A percentile compares a stretch with the other conserved stretches of the same genome.
phyloP scores from a whole-genome alignment of 352 stramenopile species.

The Phytophthora pisi region DNA sequence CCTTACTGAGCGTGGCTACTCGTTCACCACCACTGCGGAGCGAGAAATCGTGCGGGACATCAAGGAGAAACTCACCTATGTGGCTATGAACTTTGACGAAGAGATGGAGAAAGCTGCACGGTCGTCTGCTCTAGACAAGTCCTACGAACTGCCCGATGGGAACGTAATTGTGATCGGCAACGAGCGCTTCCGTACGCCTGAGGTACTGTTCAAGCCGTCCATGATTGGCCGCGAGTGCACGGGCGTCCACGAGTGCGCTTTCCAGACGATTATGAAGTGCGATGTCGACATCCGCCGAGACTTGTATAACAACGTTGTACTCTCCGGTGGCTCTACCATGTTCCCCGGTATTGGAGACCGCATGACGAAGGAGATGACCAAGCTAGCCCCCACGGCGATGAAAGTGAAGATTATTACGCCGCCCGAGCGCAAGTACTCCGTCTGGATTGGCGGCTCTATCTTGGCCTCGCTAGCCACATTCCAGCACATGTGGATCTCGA shows the following conservation, averaged over 20 bases:
- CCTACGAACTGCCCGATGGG: slow-evolving; percentile 96
- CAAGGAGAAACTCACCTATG: slow-evolving; percentile 98
- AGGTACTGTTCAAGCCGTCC: slow-evolving; percentile 96
- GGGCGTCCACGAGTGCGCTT: slow-evolving; percentile 80
- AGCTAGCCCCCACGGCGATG: slow-evolving; percentile 91
- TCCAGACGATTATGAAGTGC: slow-evolving; percentile 90
- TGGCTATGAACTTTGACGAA: slow-evolving; percentile 94
- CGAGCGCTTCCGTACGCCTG: slow-evolving; percentile 94
- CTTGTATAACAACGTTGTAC: slow-evolving; percentile 96
- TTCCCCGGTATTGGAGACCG: slow-evolving; percentile 94
- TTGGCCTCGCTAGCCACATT: slow-evolving; percentile 97
- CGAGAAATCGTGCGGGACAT: slow-evolving; percentile 97
- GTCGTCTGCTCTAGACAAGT: slow-evolving; percentile 91
- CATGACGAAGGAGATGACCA: slow-evolving; percentile 93
- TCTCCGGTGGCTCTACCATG: slow-evolving; percentile 97
- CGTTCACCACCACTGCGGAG: slow-evolving; percentile 94
- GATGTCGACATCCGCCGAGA: slow-evolving; percentile 93
- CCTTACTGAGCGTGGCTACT: slow-evolving; percentile 94
- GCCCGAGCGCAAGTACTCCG: slow-evolving; percentile 94
- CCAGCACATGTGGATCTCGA: slow-evolving; percentile 98
- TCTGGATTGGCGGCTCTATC: slow-evolving; percentile 98
- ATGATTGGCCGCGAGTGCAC: slow-evolving; percentile 91
- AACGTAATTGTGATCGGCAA: slow-evolving; percentile 98
- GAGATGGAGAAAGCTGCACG: slow-evolving; percentile 92
- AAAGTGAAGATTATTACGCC: slow-evolving; percentile 97